phyloP scores from a whole-genome alignment of 768 basidiomycete genomes.

The Tricholoma sp. region DNA sequence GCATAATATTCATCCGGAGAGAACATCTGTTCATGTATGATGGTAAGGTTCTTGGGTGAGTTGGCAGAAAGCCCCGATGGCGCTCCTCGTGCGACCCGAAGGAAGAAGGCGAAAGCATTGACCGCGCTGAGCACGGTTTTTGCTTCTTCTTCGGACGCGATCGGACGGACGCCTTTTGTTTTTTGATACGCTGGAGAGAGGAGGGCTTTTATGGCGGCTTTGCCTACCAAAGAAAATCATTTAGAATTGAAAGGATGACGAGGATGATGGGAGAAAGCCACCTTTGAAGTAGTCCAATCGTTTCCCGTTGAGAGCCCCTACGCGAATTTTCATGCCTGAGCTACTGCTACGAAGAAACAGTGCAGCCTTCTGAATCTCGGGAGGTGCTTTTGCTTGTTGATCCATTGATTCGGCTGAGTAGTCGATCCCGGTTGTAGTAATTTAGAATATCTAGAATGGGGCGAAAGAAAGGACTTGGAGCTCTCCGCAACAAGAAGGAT shows the following conservation, averaged over 20 bases:
- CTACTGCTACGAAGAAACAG: slow-evolving; percentile 84
- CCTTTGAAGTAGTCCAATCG: slow-evolving; percentile 98
- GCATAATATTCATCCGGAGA: slow-evolving; percentile 82
- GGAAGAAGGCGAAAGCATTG: slow-evolving; percentile 86
- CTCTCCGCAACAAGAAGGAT: neutral
- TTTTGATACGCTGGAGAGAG: slow-evolving; percentile 91
- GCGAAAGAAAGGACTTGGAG: neutral
- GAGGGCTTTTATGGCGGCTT: slow-evolving; percentile 88
- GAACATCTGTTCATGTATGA: slow-evolving; percentile 81
- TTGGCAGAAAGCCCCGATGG: slow-evolving; percentile 58
- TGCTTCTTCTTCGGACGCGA: slow-evolving; percentile 76
- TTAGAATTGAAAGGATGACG: neutral
- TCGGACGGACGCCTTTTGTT: slow-evolving; percentile 70
- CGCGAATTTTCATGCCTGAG: slow-evolving; percentile 82
- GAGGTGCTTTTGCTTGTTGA: slow-evolving; percentile 75
- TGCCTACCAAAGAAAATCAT: slow-evolving; percentile 49
- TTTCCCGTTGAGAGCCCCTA: slow-evolving; percentile 90
- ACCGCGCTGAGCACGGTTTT: slow-evolving; percentile 57
- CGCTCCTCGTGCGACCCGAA: slow-evolving; percentile 80
- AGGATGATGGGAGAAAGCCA: slow-evolving; percentile 24
- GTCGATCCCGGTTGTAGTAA: slow-evolving; percentile 5
- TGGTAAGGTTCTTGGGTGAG: slow-evolving; percentile 75
- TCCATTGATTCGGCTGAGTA: slow-evolving; percentile 38
- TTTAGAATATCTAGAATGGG: neutral
- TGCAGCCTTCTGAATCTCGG: slow-evolving; percentile 76